phyloP scores from a whole-genome alignment of 805 yeast species.

The Starmerella ratchasimensis region DNA sequence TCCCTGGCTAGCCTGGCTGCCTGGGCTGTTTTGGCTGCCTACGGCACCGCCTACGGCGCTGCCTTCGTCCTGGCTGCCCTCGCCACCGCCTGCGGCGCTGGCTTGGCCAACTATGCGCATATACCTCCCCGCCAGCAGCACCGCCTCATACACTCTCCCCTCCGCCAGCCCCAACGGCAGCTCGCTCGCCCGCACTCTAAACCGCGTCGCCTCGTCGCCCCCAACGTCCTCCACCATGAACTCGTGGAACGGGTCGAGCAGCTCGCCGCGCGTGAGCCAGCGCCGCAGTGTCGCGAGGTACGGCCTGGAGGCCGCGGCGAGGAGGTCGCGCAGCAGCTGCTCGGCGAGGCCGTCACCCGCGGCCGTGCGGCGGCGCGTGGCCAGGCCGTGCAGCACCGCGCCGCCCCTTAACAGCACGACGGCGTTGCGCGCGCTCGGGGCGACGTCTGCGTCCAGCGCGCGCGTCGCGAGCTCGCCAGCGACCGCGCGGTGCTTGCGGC shows the following conservation, averaged over 20 bases:
- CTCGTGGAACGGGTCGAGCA: constrained; percentile 71
- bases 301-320: constrained; percentile 44
- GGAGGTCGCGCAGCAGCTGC: constrained; percentile 39
- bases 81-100: no score
- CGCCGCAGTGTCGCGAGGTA: constrained; percentile 54
- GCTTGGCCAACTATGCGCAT: constrained; percentile 50
- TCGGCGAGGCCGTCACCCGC: constrained; percentile 52
- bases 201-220: constrained; percentile 32
- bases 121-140: constrained; percentile 73
- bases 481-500: constrained; percentile 7
- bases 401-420: constrained; percentile 50
- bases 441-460: constrained; percentile 22
- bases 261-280: constrained; percentile 68
- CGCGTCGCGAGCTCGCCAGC: constrained; percentile 5
- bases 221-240: constrained; percentile 41
- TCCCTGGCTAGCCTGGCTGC: no score
- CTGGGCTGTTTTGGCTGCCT: no score
- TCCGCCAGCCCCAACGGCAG: constrained; percentile 49
- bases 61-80: no score
- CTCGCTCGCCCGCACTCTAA: constrained; percentile 60
- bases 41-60: no score
- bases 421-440: constrained; percentile 33
- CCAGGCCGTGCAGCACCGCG: constrained; percentile 46
- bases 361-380: constrained; percentile 39
- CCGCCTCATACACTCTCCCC: constrained; percentile 43